These are phyloP conservation scores for Thoreauomyces humboldtii DNA, from an alignment of 192 early-diverging fungal genomes.

Conservation along the genomic window DNA sequence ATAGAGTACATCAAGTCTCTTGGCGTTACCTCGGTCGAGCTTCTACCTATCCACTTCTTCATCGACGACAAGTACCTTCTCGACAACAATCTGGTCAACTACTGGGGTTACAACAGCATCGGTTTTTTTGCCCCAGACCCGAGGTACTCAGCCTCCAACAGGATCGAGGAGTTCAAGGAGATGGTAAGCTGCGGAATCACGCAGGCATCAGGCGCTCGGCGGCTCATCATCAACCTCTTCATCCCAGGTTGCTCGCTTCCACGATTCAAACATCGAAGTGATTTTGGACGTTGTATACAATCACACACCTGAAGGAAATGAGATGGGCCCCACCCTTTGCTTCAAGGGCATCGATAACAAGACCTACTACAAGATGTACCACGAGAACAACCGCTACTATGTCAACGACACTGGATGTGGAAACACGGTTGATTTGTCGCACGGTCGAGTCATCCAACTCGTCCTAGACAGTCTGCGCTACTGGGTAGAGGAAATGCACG, in stretches of 20 bases:
- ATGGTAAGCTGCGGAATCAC: too few relatives aligned
- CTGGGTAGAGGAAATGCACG: slow-evolving; percentile 33
- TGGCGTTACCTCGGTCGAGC: slow-evolving; percentile 27
- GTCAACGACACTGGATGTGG: slow-evolving; percentile 31
- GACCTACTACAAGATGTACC: slow-evolving; percentile 31
- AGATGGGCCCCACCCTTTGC: slow-evolving; percentile 28
- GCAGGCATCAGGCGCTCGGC: too few relatives aligned
- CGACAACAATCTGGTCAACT: slow-evolving; percentile 26
- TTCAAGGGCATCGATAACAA: slow-evolving; percentile 34
- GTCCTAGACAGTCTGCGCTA: slow-evolving; percentile 23
- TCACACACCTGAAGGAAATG: slow-evolving; percentile 31
- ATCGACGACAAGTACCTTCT: slow-evolving; percentile 29
- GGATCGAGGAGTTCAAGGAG: slow-evolving; percentile 28
- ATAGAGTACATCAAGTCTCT: slow-evolving; percentile 28
- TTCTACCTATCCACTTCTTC: slow-evolving; percentile 29
- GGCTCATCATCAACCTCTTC: neutral
- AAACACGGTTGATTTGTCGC: slow-evolving; percentile 26
- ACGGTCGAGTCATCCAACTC: slow-evolving; percentile 27
- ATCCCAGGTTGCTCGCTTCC: slow-evolving; percentile 16
- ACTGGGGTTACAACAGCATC: slow-evolving; percentile 29
- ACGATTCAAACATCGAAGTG: slow-evolving; percentile 23
- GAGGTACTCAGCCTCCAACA: slow-evolving; percentile 19
- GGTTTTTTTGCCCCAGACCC: slow-evolving; percentile 31
- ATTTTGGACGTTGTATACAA: slow-evolving; percentile 31
- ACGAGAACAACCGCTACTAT: slow-evolving; percentile 27